Base-by-base conservation (phyloP, 805 yeast species). In the Candida endomychidarum region DNA sequence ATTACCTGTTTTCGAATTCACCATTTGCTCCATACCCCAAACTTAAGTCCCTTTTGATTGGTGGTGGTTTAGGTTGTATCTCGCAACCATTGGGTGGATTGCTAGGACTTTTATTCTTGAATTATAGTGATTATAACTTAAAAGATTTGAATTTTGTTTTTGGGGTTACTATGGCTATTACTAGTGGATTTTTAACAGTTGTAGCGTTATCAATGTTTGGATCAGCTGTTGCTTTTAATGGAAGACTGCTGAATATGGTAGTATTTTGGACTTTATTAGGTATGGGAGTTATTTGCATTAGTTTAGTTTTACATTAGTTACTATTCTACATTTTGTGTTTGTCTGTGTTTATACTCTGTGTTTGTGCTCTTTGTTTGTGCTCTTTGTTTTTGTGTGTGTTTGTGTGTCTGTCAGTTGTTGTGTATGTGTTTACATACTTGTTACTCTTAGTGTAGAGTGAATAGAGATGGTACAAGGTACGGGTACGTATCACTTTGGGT, bases 71-170 rank as follows among this genome's bases (percentile, higher is more conserved):
- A 12, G 97, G 96, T 3, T 90, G 91, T 0, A 69, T 80, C 2
- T 80, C 96, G 2, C 97, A 90, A 56, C 96, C 97, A 0, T 48
- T 87, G 12, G 99, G 99, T 15, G 98, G 96, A 0, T 50, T 83
- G 0, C 45, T 83, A 2, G 97, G 95, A 0, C 73, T 72, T 49
- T 47, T 75, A 5, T 67, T 83, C 22, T 46, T 68, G 39, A 36
- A 43, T 8, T 63, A 76, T 39, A 63, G 58, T 33, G 60, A 65
- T 8, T 65, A 65, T 8, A 39, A 46, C 26, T 61, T 68, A 19
- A 63, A 67, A 11, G 53, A 58, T 8, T 58, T 70, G 23, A 54
- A 72, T 47, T 55, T 64, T 29, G 56, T 78, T 2, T 80, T 83
- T 58, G 95, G 90, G 0, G 45, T 75, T 0, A 64, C 88, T 10